Evolutionary conservation across 495 filamentous ascomycete genomes (phyloP).

Genomic region (Aspergillus coremiiformis): DNA sequence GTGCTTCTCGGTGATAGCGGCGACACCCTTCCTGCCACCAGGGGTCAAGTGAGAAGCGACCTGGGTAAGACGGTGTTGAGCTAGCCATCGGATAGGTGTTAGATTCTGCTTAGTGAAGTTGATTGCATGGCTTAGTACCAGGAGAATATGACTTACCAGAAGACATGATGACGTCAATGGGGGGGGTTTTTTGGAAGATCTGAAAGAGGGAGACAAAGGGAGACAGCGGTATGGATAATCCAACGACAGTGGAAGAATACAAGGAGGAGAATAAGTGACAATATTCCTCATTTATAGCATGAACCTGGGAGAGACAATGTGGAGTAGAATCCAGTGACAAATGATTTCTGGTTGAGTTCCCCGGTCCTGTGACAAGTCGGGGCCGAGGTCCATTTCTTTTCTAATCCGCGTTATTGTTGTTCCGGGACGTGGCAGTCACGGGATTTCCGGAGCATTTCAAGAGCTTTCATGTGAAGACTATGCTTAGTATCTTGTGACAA

Average conservation of each 20-base stretch:
- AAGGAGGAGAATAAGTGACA: constrained; percentile 6
- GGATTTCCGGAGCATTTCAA: constrained; percentile 11
- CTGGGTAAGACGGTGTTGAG: constrained; percentile 56
- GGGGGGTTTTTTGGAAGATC: too few relatives aligned
- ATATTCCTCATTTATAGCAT: constrained; percentile 21
- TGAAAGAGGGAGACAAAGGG: constrained; percentile 3
- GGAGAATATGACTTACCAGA: constrained; percentile 27
- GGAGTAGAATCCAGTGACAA: constrained; percentile 7
- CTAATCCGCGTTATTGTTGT: constrained; percentile 28
- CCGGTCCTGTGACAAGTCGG: constrained; percentile 21
- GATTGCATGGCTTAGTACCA: not conserved
- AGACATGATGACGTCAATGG: constrained; percentile 39
- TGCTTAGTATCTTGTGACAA: constrained; percentile 2
- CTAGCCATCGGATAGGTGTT: constrained; percentile 21
- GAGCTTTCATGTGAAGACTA: constrained; percentile 21
- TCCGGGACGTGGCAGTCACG: constrained; percentile 26
- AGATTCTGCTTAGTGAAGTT: not conserved
- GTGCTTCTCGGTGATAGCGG: constrained; percentile 52
- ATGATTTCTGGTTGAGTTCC: too few relatives aligned
- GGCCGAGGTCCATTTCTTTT: too few relatives aligned
- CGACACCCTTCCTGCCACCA: constrained; percentile 39
- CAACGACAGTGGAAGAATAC: not conserved
- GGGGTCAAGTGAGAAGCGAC: constrained; percentile 53
- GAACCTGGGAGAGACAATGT: constrained; percentile 9
- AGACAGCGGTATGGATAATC: not conserved